Evolutionary conservation across 2,329 filamentous ascomycete species (phyloP), one percentile per base, ranked within the genome.

Genomic region (Pseudogymnoascus sp.): DNA sequence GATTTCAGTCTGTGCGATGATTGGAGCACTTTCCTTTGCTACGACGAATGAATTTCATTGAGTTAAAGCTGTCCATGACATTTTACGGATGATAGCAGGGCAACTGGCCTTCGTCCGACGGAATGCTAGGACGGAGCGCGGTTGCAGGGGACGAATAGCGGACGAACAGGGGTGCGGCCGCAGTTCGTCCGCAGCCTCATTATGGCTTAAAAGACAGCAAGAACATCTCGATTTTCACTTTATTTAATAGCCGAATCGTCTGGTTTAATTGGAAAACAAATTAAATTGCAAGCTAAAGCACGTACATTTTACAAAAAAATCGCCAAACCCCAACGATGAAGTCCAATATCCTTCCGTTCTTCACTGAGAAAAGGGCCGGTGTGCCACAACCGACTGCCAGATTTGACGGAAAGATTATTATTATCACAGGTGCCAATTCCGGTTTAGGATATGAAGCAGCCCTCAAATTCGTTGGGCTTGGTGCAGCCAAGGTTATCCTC

Each of bases 381-480:
- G 45, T 52, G 45, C 45, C 45, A 52, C 45, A 61, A 33, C 63
- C 65, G 5, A 65, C 60, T 15, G 27, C 48, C 9, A 45, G 58
- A 12, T 66, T 65, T 59, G 60, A 31, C 27, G 59, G 59, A 33
- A 55, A 63, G 33, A 63, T 18, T n/a, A 0, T 73, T 58, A 71
- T 79, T 33, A 71, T 79, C 58, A 79, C 76, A 0, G 78, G 77
- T n/a, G 71, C 76, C 45, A 79, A 77, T 61, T 69, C 69, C 4
- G 78, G 78, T 1, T 68, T 80, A 0, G 77, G 77, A 1, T 68
- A 76, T 0, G 77, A 77, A 64, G 71, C 76, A 0, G 71, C 72
- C 10, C 69, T 70, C 1, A 74, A 79, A 40, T 69, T 78, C 1
- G 69, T 75, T 13, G 59, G 52, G 0, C 71, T 76, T 1, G 72